Evolutionary conservation across 371 early-diverging fungal genomes (phyloP).

Genomic region (Mucor velutinosus): DNA sequence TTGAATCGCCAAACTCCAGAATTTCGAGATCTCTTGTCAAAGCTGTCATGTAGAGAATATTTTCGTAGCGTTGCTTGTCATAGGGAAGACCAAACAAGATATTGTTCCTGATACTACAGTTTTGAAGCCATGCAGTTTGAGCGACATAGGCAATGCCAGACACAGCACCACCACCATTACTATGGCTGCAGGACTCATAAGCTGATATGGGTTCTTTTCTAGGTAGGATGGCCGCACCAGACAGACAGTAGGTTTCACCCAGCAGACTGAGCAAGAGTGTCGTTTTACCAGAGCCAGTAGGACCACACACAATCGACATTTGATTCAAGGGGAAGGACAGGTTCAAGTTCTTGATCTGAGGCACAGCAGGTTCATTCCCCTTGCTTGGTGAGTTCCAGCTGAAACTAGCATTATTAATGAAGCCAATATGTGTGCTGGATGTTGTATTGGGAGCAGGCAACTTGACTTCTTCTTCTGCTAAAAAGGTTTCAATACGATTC

Average conservation of each 20-base stretch:
- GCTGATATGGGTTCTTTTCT: constrained; percentile 20
- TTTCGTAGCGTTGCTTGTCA: constrained; percentile 63
- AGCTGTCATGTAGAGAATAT: constrained; percentile 71
- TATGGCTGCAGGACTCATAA: neutral
- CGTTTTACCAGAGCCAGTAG: constrained; percentile 82
- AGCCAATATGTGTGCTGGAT: constrained; percentile 34
- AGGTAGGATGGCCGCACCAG: constrained; percentile 53
- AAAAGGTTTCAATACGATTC: constrained; percentile 66
- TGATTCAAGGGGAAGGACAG: constrained; percentile 62
- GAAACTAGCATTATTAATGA: constrained; percentile 54
- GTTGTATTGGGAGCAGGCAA: constrained; percentile 1
- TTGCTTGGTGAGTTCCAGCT: constrained; percentile 43
- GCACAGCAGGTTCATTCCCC: constrained; percentile 25
- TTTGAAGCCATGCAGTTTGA: constrained; percentile 84
- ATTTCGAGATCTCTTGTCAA: constrained; percentile 81
- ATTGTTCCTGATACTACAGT: constrained; percentile 80
- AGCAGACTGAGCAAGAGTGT: constrained; percentile 71
- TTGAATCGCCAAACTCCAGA: constrained; percentile 80
- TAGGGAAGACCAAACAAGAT: constrained; percentile 79
- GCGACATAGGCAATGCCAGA: constrained; percentile 76
- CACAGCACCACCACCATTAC: constrained; percentile 35
- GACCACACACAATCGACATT: constrained; percentile 78
- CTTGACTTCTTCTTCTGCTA: constrained; percentile 73
- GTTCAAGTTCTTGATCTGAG: constrained; percentile 58
- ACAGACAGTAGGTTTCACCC: constrained; percentile 54